phyloP scores from a whole-genome alignment of 208 protist genomes.

The Crithidia expoeki region DNA sequence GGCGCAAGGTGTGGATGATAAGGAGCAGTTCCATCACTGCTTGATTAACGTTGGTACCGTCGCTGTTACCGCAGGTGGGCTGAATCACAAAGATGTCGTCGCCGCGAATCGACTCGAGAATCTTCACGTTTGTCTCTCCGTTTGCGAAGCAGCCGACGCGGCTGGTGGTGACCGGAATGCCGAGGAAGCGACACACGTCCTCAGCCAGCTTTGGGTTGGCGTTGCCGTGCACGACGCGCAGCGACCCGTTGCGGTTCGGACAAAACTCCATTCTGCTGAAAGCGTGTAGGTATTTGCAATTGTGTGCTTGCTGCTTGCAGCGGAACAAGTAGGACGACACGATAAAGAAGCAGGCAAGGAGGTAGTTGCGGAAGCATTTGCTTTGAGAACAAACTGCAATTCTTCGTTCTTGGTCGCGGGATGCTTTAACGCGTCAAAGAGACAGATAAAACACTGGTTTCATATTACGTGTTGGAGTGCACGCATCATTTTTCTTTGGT shows the following conservation, averaged over 20 bases:
- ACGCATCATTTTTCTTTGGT: too few species aligned
- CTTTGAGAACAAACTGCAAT: too few species aligned
- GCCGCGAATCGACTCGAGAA: conserved; percentile 86
- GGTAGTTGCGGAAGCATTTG: neutral
- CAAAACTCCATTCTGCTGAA: conserved; percentile 24
- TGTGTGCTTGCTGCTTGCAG: neutral
- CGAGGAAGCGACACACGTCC: conserved; percentile 75
- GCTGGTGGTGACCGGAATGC: conserved; percentile 71
- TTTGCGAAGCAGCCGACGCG: conserved; percentile 87
- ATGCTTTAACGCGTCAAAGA: too few species aligned
- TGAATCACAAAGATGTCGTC: conserved; percentile 97
- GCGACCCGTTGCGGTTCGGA: conserved; percentile 60
- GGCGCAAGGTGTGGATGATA: conserved; percentile 92
- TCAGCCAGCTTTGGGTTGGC: conserved; percentile 87
- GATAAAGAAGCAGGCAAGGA: neutral
- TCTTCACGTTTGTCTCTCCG: conserved; percentile 88
- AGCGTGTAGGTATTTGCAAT: conserved; percentile 15
- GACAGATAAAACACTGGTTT: too few species aligned
- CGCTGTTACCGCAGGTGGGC: conserved; percentile 90
- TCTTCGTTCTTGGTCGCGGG: too few species aligned
- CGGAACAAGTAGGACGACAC: neutral
- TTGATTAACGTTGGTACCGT: conserved; percentile 86
- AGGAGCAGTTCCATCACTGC: conserved; percentile 96
- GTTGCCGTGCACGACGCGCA: conserved; percentile 87
- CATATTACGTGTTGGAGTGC: too few species aligned